phyloP scores from a whole-genome alignment of 495 filamentous ascomycete genomes.

The Lentithecium fluviatile region DNA sequence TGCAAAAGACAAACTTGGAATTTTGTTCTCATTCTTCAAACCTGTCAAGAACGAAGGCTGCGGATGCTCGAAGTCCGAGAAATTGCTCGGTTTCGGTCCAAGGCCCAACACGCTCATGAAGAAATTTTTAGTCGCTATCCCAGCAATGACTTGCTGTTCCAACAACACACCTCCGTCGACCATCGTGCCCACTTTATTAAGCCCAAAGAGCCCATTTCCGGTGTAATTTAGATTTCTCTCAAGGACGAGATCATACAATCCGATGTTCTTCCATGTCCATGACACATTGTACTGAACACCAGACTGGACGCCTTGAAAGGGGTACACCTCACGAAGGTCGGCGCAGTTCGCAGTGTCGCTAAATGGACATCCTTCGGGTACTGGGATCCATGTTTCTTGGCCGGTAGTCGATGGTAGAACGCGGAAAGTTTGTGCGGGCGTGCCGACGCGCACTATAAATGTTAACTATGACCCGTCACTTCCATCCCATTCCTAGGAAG shows the following conservation, averaged over 20 bases:
- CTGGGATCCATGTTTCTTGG: constrained; percentile 16
- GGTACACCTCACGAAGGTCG: constrained; percentile 12
- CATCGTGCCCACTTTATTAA: constrained; percentile 19
- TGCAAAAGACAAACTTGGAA: constrained; percentile 54
- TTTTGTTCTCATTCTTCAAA: constrained; percentile 30
- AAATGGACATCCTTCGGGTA: constrained; percentile 11
- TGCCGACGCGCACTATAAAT: constrained; percentile 26
- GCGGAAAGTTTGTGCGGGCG: constrained; percentile 20
- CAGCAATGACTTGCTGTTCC: constrained; percentile 15
- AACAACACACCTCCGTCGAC: constrained; percentile 5
- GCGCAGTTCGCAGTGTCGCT: constrained; percentile 19
- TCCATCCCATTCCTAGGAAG: constrained; percentile 21
- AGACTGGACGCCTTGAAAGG: background rate
- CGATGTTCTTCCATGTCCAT: constrained; percentile 18
- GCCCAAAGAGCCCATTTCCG: constrained; percentile 22
- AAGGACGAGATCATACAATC: constrained; percentile 7
- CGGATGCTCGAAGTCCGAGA: constrained; percentile 21
- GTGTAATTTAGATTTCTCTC: constrained; percentile 10
- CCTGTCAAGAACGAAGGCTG: constrained; percentile 17
- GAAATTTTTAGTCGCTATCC: constrained; percentile 22
- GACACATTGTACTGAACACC: constrained; percentile 20
- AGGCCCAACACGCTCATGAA: constrained; percentile 24
- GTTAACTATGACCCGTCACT: constrained; percentile 27
- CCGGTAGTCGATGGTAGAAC: constrained; percentile 11
- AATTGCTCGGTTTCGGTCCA: constrained; percentile 22